These are phyloP conservation scores for Acacia acuminata DNA, from an alignment of 306 rosid species.

Conservation along the genomic window DNA sequence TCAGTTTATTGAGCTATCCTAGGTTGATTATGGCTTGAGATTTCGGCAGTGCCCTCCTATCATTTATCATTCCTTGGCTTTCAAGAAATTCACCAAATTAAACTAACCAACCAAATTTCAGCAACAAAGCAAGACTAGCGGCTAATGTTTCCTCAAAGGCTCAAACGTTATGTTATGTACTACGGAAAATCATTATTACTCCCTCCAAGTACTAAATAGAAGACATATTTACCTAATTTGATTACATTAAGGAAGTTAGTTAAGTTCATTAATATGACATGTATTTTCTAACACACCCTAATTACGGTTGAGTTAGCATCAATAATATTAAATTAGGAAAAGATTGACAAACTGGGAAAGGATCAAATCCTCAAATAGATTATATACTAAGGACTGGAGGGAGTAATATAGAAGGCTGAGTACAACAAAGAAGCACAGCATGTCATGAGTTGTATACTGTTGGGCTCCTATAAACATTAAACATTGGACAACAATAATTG, in stretches of 20 bases:
- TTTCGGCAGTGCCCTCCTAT: neutral
- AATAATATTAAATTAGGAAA: no score
- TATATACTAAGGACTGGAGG: no score
- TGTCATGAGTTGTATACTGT: neutral
- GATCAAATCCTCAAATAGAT: no score
- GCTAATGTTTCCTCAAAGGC: neutral
- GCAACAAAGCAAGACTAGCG: constrained; percentile 5
- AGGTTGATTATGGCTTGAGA: neutral
- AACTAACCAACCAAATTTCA: constrained; percentile 3
- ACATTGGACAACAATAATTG: neutral
- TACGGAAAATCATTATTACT: neutral
- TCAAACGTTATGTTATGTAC: neutral
- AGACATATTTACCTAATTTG: no score
- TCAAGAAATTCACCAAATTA: constrained; percentile 18
- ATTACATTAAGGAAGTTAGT: no score
- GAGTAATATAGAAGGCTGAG: neutral
- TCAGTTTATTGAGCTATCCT: constrained; percentile 2
- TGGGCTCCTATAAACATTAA: neutral
- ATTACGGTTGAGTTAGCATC: no score
- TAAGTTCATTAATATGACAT: no score
- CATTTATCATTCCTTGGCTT: constrained; percentile 1
- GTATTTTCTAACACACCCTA: no score
- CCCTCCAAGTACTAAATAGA: no score
- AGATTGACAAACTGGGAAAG: no score
- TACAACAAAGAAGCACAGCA: neutral